phyloP scores from a whole-genome alignment of 257 asterid genomes.

The Solanum chmielewskii region DNA sequence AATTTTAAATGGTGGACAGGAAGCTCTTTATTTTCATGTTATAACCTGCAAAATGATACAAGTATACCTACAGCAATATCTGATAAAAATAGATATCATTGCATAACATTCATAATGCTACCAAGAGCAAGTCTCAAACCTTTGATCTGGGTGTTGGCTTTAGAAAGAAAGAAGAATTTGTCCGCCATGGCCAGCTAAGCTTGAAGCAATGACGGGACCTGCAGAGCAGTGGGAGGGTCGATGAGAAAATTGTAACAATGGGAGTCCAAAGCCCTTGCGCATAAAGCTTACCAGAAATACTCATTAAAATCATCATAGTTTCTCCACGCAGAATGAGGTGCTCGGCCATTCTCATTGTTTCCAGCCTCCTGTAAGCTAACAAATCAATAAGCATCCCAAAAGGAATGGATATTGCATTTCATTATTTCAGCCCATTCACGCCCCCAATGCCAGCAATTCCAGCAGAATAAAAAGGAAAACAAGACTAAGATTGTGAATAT shows the following conservation, averaged over 20 bases:
- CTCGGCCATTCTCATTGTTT: conserved; percentile 85
- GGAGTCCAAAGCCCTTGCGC: not conserved
- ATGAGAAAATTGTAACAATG: not conserved
- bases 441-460: not conserved
- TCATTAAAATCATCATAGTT: conserved; percentile 97
- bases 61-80: not conserved
- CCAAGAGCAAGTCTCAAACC: conserved; percentile 29
- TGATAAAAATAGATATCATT: not conserved
- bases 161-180: conserved; percentile 48
- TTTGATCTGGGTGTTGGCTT: conserved; percentile 77
- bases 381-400: not conserved
- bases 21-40: not conserved
- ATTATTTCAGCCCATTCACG: not conserved
- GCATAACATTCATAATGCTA: not conserved
- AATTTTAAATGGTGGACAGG: not conserved
- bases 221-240: not conserved
- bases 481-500: not conserved
- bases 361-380: conserved; percentile 66
- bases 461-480: not conserved
- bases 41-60: not conserved
- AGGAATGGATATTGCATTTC: not conserved
- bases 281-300: conserved; percentile 70
- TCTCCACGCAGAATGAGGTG: conserved; percentile 99
- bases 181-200: conserved; percentile 98
- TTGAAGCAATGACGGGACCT: conserved; percentile 93